Base-by-base conservation (phyloP, 2,329 filamentous ascomycete species). In the Talaromyces pinophilus region DNA sequence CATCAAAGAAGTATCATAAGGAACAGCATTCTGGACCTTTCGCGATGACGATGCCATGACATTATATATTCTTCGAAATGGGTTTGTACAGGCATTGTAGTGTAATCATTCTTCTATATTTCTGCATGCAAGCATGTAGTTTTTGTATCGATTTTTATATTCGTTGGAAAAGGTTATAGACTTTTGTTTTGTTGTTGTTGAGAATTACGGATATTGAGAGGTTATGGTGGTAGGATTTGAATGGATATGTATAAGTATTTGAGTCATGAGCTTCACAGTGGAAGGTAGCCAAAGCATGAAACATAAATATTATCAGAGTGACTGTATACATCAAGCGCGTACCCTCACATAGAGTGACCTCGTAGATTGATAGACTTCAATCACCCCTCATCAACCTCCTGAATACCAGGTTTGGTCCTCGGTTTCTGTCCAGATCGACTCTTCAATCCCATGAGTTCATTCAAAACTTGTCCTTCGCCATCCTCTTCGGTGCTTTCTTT, bases 1-100 rank as follows among this genome's bases (percentile, higher is more conserved):
- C 81, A 83, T 97, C 72, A 90, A 87, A 72, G 85, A 96, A 82
- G 81, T 95, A 68, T 84, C 86, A 73, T 90, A 86, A 77, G 63
- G 67, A 67, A 67, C 66, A 68, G 65, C 63, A 67, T 68, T 67
- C 63, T 65, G 63, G 38, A 65, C 69, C 70, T 71, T 71, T 67
- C 63, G 68, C 66, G 40, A 64, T 68, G 65, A 72, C 69, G 68
- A 63, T 71, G 60, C 69, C 68, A 71, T 71, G 72, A 69, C 68
- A 69, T 67, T 69, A 73, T 74, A 74, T 71, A 74, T 50, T 64
- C 35, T 63, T 59, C 44, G 50, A 63, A 30, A 74, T 52, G n/a
- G 28, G 28, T 63, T 63, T 63, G 28, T 63, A 63, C 54, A 72
- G 72, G 72, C 68, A 71, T 72, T 70, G 70, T 69, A 65, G 67